These are phyloP conservation scores for Sporothrix inflata DNA, from an alignment of 2,329 filamentous ascomycete species.

Conservation along the genomic window DNA sequence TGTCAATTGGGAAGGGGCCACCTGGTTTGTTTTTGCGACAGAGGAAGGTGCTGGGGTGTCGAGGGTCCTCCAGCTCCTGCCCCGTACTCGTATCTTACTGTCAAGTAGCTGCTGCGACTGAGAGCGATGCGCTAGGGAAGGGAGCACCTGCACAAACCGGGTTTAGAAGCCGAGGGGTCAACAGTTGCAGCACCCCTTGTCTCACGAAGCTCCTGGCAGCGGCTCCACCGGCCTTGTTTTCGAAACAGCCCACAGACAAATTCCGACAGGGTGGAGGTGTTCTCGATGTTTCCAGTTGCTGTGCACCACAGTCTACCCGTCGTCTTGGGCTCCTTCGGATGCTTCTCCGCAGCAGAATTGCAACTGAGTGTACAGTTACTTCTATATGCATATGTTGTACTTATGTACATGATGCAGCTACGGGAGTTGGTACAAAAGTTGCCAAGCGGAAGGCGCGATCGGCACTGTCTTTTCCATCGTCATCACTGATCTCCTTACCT, in stretches of 20 bases:
- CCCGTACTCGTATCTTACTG: background rate
- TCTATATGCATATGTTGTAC: background rate
- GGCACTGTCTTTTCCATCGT: background rate
- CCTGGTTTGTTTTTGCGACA: slow-evolving; percentile 13
- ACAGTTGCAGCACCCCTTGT: slow-evolving; percentile 15
- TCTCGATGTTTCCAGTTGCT: slow-evolving; percentile 22
- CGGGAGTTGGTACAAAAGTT: background rate
- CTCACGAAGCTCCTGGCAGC: slow-evolving; percentile 17
- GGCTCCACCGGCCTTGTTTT: slow-evolving; percentile 19
- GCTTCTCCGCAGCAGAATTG: background rate
- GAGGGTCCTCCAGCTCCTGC: background rate
- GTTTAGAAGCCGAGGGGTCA: background rate
- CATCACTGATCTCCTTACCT: background rate
- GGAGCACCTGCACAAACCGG: background rate
- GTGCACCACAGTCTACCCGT: background rate
- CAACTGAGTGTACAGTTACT: background rate
- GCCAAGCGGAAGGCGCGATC: background rate
- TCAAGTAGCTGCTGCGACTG: background rate
- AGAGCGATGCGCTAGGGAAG: slow-evolving; percentile 5
- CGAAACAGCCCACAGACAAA: slow-evolving; percentile 25
- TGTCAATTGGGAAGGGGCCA: slow-evolving; percentile 20
- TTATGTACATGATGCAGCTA: background rate
- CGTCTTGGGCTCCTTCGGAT: background rate
- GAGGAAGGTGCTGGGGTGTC: slow-evolving; percentile 8
- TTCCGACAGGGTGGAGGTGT: background rate